A percentile compares a stretch with the other conserved stretches of the same genome.
Conservation (phyloP, 1,284 basidiomycete genomes). For the Sanghuangporus baumii region DNA sequence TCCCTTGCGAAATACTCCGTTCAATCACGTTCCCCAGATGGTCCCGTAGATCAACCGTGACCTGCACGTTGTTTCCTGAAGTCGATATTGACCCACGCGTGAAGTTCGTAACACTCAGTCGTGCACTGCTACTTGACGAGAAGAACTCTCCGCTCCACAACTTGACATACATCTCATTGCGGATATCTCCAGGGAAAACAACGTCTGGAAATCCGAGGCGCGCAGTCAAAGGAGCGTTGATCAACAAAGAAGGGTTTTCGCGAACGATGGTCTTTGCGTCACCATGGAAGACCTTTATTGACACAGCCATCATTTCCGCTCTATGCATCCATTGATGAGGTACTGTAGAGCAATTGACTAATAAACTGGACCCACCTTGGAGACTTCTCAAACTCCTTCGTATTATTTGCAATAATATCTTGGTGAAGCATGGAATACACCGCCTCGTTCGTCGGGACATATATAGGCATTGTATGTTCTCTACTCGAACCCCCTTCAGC, state of each 20-base stretch:
- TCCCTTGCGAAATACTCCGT: constrained; percentile 75
- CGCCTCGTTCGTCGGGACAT: constrained; percentile 76
- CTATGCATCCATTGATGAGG: constrained; percentile 31
- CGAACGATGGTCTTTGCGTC: constrained; percentile 69
- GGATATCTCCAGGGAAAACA: constrained; percentile 87
- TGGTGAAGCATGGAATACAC: constrained; percentile 93
- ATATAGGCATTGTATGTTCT: constrained; percentile 89
- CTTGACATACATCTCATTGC: constrained; percentile 94
- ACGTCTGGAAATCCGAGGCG: constrained; percentile 97
- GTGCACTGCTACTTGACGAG: constrained; percentile 43
- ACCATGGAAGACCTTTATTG: constrained; percentile 87
- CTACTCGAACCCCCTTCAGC: constrained; percentile 53
- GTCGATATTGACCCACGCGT: constrained; percentile 50
- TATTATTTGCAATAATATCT: constrained; percentile 82
- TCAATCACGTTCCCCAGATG: constrained; percentile 71
- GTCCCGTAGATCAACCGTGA: constrained; percentile 84
- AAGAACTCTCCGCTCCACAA: constrained; percentile 87
- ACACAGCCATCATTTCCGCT: constrained; percentile 83
- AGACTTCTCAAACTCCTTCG: constrained; percentile 81
- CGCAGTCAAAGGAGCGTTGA: constrained; percentile 76
- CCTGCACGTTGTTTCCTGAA: constrained; percentile 74
- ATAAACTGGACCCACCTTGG: constrained; percentile 49
- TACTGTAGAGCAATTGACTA: not conserved
- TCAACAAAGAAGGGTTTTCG: constrained; percentile 85
- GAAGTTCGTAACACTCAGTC: constrained; percentile 60